Base-by-base conservation (phyloP, 164 flowering plant species). In the Taxillus chinensis region DNA sequence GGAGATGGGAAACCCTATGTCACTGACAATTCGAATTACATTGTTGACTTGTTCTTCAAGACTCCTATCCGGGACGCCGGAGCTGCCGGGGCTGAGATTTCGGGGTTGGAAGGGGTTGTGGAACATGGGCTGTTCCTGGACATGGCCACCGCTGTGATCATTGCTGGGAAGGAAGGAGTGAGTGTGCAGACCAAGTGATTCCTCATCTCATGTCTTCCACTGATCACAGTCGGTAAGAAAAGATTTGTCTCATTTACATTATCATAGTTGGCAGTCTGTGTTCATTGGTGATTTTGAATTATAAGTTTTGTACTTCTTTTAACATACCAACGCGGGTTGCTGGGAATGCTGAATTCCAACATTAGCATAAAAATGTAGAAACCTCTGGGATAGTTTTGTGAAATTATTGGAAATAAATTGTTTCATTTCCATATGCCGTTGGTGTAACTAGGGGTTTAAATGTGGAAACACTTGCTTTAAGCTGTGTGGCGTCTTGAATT, bases 121-220 rank as follows among this genome's bases (percentile, higher is more conserved):
- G 96, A 89, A 53, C 96, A 89, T 74, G 96, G 96, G 38, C 65
- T 89, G 81, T 89, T 89, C 62, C 71, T 89, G 61, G 82, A 81
- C 54, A 89, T 89, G 96, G 86, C 91, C 0, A 83, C 85, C 2
- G 83, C 85, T 0, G 96, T 87, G n/a, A 85, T 89, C 55, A 78
- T 89, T 68, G 85, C 85, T 37, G 87, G 87, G 45, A 78, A 73
- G 55, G 71, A 66, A 37, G 87, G 87, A 39, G 80, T 83, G 41
- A 74, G 60, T 60, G 69, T 82, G 38, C 70, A 76, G 74, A 67
- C 67, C 55, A 82, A 82, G 70, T 82, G 74, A 81, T 59, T 16
- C 48, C n/a, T 8, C n/a, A 27, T 27, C 27, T 27, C 27, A 27
- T 27, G 27, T 27, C 27, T 27, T 27, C 27, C 27, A 27, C 27